Percentiles rank a stretch among this genome's conserved stretches.
Conservation (phyloP, 331 rosid species). For the Malus hybrid region DNA sequence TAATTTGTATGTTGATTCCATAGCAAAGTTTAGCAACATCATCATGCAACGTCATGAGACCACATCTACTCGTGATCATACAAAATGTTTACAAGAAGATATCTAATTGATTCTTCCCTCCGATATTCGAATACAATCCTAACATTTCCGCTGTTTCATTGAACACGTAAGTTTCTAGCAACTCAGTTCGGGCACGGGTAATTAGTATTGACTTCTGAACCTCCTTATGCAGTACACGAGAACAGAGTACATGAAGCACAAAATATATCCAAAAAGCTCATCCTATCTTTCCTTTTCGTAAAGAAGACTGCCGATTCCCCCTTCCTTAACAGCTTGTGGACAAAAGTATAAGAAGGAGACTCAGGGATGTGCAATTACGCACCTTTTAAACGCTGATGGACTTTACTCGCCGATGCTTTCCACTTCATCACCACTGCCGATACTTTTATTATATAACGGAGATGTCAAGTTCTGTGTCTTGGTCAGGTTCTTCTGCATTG, state of each 20-base stretch:
- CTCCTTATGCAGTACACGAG: neutral
- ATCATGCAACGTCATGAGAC: neutral
- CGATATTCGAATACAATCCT: neutral
- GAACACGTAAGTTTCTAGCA: neutral
- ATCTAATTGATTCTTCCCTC: neutral
- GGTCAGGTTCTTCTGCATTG: conserved; percentile 25
- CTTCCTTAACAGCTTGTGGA: neutral
- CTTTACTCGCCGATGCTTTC: conserved; percentile 5
- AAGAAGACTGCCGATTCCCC: neutral
- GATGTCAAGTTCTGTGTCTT: neutral
- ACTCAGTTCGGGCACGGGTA: neutral
- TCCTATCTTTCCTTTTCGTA: neutral
- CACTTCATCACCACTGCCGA: too few species aligned
- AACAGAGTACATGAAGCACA: neutral
- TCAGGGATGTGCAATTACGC: neutral
- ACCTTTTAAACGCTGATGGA: neutral
- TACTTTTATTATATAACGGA: too few species aligned
- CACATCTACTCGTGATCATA: neutral
- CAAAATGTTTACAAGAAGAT: neutral
- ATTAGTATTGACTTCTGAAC: neutral
- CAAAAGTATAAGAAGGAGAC: neutral
- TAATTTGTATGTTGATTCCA: neutral
- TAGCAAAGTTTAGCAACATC: neutral
- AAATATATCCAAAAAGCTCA: too few species aligned
- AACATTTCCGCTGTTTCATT: neutral